Evolutionary conservation across 106 monocot species (phyloP).

Genomic region (Dendrobium nobile): DNA sequence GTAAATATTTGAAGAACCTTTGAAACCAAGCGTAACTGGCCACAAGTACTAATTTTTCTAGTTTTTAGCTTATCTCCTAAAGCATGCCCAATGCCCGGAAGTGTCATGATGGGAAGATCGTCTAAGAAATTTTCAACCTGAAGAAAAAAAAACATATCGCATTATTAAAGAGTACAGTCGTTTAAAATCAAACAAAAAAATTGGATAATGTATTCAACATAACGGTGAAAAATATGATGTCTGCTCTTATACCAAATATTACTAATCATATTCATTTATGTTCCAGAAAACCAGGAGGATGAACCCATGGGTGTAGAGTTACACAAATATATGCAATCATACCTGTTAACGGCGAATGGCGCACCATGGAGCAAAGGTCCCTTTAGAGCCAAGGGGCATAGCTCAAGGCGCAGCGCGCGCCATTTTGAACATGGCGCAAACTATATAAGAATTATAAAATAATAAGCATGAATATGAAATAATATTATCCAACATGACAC

Average conservation of each 20-base stretch:
- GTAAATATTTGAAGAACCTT: constrained; percentile 37
- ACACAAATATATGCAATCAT: background rate
- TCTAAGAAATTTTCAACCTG: constrained; percentile 66
- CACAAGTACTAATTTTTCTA: constrained; percentile 58
- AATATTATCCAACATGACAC: too few species aligned
- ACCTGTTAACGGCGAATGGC: too few species aligned
- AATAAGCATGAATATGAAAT: too few species aligned
- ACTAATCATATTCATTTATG: background rate
- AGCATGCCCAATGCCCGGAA: constrained; percentile 82
- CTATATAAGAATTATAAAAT: too few species aligned
- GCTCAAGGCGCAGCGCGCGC: too few species aligned
- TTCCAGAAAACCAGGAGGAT: background rate
- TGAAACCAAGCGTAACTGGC: constrained; percentile 52
- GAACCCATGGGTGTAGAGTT: background rate
- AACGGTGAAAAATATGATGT: background rate
- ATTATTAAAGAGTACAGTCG: background rate
- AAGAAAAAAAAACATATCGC: constrained; percentile 6
- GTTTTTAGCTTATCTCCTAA: constrained; percentile 56
- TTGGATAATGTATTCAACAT: background rate
- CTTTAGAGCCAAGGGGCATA: too few species aligned
- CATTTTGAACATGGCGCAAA: too few species aligned
- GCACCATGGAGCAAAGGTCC: too few species aligned
- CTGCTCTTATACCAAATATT: background rate
- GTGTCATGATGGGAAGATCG: constrained; percentile 59
- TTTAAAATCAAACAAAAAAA: constrained; percentile 4